Percentiles rank a stretch among this genome's conserved stretches.
These are phyloP conservation scores for Phytophthora pluvialis DNA, from an alignment of 352 stramenopile genomes.

Conservation along the genomic window DNA sequence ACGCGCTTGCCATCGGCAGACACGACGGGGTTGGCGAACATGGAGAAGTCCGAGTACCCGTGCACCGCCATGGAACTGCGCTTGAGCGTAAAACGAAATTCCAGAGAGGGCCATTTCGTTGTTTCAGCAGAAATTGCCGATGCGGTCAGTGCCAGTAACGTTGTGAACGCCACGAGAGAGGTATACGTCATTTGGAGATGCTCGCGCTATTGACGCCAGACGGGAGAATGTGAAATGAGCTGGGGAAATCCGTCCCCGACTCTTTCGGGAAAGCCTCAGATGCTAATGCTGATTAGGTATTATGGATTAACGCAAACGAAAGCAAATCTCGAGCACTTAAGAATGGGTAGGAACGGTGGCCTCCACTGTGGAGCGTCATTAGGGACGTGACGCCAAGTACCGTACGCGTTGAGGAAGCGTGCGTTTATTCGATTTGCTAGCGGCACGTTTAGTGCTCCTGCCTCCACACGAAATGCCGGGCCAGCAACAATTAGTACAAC, in stretches of 20 bases:
- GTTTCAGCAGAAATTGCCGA: not conserved
- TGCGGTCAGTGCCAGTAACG: not conserved
- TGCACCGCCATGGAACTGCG: not conserved
- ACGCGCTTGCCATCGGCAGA: not conserved
- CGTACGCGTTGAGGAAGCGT: too few relatives aligned
- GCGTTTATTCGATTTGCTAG: too few relatives aligned
- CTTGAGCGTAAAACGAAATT: conserved; percentile 1
- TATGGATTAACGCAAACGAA: not conserved
- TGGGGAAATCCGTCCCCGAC: not conserved
- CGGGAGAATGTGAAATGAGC: conserved; percentile 7
- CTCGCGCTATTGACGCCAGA: not conserved
- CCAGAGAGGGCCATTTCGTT: not conserved
- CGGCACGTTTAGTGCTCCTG: too few relatives aligned
- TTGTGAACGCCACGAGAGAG: not conserved
- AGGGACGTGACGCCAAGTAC: not conserved
- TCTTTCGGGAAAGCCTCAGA: not conserved
- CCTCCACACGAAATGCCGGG: too few relatives aligned
- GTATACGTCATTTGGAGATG: not conserved
- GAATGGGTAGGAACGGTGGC: not conserved
- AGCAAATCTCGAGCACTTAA: conserved; percentile 6
- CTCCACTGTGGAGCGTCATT: not conserved
- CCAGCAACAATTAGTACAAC: too few relatives aligned
- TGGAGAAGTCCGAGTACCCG: conserved; percentile 7
- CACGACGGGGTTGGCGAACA: conserved; percentile 4
- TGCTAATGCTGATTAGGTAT: not conserved